These are phyloP conservation scores for Fragilariopsis cylindrus DNA, from an alignment of 108 stramenopile species.

Conservation along the genomic window DNA sequence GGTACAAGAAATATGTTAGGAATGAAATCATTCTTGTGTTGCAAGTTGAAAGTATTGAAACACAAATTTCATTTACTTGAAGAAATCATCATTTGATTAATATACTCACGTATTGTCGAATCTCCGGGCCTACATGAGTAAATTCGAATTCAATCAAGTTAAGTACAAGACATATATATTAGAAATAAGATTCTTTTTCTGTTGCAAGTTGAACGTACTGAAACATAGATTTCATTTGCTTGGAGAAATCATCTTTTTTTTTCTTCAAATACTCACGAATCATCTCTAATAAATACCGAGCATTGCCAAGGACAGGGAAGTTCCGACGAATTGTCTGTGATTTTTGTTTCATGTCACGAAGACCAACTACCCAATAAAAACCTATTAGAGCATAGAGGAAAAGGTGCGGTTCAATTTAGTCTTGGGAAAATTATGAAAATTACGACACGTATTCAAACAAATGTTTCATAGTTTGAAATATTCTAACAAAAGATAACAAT, in stretches of 20 bases:
- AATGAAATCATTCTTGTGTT: not conserved
- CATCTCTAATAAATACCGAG: slow-evolving; percentile 81
- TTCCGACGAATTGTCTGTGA: slow-evolving; percentile 77
- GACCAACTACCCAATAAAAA: slow-evolving; percentile 75
- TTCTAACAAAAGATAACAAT: too few relatives aligned
- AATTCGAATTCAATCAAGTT: too few relatives aligned
- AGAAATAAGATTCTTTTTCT: not conserved
- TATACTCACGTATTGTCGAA: slow-evolving; percentile 20
- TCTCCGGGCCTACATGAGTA: not conserved
- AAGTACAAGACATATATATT: not conserved
- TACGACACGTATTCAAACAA: too few relatives aligned
- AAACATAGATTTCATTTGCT: not conserved
- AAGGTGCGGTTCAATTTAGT: not conserved
- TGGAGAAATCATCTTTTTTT: not conserved
- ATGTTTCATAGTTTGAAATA: too few relatives aligned
- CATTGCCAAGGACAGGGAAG: slow-evolving; percentile 84
- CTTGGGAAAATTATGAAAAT: too few relatives aligned
- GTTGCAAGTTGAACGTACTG: not conserved
- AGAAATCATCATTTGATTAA: not conserved
- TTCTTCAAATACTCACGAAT: slow-evolving; percentile 36
- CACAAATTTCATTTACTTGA: not conserved
- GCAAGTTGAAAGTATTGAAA: not conserved
- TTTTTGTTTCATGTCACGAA: slow-evolving; percentile 69
- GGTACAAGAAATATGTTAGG: not conserved
- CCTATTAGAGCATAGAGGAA: slow-evolving; percentile 12